Evolutionary conservation across 2,329 filamentous ascomycete genomes (phyloP).

Genomic region (Chalaropsis thielavioides): DNA sequence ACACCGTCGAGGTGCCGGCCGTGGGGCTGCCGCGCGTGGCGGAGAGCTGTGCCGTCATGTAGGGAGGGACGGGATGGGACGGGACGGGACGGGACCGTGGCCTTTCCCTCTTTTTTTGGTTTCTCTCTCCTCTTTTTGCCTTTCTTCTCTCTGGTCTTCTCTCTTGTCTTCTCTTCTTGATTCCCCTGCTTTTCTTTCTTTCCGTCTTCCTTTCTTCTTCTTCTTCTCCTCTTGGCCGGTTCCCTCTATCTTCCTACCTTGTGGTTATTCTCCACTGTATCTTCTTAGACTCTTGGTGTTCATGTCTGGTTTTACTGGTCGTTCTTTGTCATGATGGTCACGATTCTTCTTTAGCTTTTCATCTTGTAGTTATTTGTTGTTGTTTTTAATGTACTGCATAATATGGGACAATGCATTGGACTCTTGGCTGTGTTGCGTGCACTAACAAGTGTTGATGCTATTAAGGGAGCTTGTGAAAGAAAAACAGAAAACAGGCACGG

Average conservation of each 20-base stretch:
- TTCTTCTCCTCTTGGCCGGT: not conserved
- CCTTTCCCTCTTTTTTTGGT: not conserved
- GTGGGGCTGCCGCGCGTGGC: slow-evolving; percentile 25
- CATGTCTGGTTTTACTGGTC: slow-evolving; percentile 3
- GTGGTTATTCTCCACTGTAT: too few relatives aligned
- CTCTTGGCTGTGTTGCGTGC: not conserved
- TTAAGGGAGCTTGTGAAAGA: too few relatives aligned
- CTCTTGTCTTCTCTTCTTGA: slow-evolving; percentile 2
- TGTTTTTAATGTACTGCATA: too few relatives aligned
- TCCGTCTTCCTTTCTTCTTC: not conserved
- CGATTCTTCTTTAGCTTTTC: not conserved
- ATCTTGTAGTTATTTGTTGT: too few relatives aligned
- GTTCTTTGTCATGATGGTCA: slow-evolving; percentile 2
- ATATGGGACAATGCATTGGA: too few relatives aligned
- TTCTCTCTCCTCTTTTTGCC: slow-evolving; percentile 4
- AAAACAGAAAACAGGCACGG: too few relatives aligned
- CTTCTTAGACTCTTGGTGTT: slow-evolving; percentile 8
- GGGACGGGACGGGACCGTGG: not conserved
- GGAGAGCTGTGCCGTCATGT: slow-evolving; percentile 36
- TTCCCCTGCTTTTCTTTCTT: not conserved
- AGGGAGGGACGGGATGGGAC: slow-evolving; percentile 17
- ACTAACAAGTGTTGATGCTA: not conserved
- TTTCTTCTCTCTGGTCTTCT: slow-evolving; percentile 4
- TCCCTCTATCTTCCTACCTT: not conserved
- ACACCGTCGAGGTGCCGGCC: slow-evolving; percentile 22